Conservation (phyloP, 2,329 filamentous ascomycete genomes). For the Trichophyton mentagrophytes region DNA sequence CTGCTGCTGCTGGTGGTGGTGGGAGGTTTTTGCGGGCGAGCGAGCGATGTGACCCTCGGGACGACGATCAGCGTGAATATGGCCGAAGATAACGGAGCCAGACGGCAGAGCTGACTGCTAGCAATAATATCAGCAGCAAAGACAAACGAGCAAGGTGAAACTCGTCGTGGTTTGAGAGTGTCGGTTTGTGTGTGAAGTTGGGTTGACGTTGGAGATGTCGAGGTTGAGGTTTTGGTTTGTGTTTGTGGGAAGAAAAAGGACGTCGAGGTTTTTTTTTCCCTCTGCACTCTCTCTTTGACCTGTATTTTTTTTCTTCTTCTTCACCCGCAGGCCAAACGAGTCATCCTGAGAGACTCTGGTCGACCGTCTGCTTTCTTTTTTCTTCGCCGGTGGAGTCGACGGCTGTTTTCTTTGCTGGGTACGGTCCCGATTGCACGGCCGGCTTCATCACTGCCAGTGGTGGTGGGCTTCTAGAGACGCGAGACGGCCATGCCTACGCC, state of each 20-base stretch:
- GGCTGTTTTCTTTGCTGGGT: not conserved
- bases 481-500: not conserved
- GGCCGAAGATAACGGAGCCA: constrained; percentile 1
- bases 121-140: not conserved
- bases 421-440: not conserved
- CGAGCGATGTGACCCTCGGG: not conserved
- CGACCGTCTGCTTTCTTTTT: not conserved
- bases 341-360: not conserved
- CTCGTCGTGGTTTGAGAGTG: not conserved
- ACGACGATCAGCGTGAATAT: not conserved
- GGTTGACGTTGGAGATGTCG: not conserved
- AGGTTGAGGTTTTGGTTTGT: not conserved
- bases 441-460: not conserved
- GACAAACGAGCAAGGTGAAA: not conserved
- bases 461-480: not conserved
- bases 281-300: not conserved
- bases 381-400: not conserved
- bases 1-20: not conserved
- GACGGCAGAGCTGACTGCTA: not conserved
- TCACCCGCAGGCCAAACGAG: not conserved
- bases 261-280: not conserved
- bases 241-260: not conserved
- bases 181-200: not conserved
- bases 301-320: not conserved
- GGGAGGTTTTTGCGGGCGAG: not conserved